phyloP scores from a whole-genome alignment of 352 stramenopile genomes.

The Phytopythium aichiense region DNA sequence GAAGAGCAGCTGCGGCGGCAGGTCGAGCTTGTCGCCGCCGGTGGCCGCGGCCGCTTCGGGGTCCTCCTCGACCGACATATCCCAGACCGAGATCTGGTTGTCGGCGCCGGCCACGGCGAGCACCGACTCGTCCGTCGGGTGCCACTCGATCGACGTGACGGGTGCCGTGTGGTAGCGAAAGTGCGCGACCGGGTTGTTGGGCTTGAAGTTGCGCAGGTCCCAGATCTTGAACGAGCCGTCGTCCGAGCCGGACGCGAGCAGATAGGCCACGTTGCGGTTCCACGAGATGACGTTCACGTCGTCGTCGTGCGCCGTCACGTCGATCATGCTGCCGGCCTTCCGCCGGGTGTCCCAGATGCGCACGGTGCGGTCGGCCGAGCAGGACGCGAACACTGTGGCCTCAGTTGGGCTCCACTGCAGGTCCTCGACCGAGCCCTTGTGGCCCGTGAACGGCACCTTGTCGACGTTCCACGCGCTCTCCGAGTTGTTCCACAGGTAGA shows the following conservation, averaged over 20 bases:
- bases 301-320: conserved; percentile 89
- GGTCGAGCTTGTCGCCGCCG: conserved; percentile 72
- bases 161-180: conserved; percentile 95
- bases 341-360: conserved; percentile 97
- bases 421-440: conserved; percentile 95
- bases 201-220: conserved; percentile 94
- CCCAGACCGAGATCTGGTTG: conserved; percentile 98
- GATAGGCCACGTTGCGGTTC: conserved; percentile 97
- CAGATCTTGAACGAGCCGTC: conserved; percentile 97
- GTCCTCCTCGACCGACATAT: conserved; percentile 99
- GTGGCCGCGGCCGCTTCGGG: conserved; percentile 49
- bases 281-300: conserved; percentile 99
- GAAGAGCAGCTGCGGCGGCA: conserved; percentile 99
- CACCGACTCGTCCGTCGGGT: conserved; percentile 98
- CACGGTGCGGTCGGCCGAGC: conserved; percentile 92
- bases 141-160: conserved; percentile 98
- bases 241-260: conserved; percentile 97
- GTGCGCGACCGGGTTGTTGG: conserved; percentile 87
- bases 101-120: conserved; percentile 93
- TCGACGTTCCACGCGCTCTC: conserved; percentile 81
- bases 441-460: conserved; percentile 88
- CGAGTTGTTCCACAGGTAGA: conserved; percentile 92
- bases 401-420: conserved; percentile 98
- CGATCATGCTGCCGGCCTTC: conserved; percentile 92
- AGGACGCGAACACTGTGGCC: conserved; percentile 94